Base-by-base conservation (phyloP, 108 stramenopile genomes). In the Fistulifera pelliculosa region DNA sequence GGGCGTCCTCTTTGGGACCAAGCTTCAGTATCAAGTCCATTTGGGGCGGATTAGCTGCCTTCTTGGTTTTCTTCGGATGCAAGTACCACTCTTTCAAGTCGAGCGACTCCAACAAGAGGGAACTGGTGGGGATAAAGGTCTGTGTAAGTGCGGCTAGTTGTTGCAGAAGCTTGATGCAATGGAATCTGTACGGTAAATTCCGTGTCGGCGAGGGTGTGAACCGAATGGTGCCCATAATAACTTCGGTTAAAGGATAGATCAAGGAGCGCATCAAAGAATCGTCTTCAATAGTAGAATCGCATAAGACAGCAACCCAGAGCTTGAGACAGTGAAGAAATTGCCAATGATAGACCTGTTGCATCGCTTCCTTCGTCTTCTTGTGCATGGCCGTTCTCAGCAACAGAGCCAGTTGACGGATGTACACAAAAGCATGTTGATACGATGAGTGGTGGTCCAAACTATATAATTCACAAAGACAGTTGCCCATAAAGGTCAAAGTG, bases 371-470 rank as follows among this genome's bases (percentile, higher is more conserved):
- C 3, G 91, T 89, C 62, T 92, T 90, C 70, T 96, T 93, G 58
- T 81, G 81, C 64, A 95, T 62, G n/a, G 96, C 96, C 0, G 84
- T 68, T 31, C 98, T 74, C 28, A 98, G 62, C 53, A 94, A 93
- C 52, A 99, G 73, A 24, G 96, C 96, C 63, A 99, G 63, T 58
- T 97, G 95, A 22, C 98, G 87, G 53, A 98, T 94, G 76, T 98
- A 99, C 10, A 99, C 77, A 73, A 99, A 99, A 17, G 96, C 96
- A 63, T 97, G 94, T 61, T 97, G 96, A 69, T 99, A 99, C 10
- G 95, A 85, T 27, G 85, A 80, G 14, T 86, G 87, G 57, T 83
- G 76, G 60, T 97, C 96, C 19, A 97, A 59, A 54, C 85, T 77
- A 73, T 96, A 96, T 27, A 97, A 61, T 58, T 97, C 96, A 47